phyloP scores from a whole-genome alignment of 177 flowering plant genomes.

The Tripterygium wilfordii region DNA sequence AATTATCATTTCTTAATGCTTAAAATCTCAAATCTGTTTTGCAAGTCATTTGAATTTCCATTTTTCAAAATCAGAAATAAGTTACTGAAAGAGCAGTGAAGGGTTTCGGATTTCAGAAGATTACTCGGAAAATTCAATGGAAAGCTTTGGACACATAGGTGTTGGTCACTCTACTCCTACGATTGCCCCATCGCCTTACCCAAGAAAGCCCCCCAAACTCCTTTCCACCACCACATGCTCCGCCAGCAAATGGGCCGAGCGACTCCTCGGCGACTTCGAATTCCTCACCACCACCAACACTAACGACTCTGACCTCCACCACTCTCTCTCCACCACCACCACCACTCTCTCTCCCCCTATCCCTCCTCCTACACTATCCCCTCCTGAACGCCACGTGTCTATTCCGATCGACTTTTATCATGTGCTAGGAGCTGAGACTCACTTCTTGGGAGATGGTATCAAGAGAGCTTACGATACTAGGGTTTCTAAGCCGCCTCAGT shows the following conservation, averaged over 20 bases:
- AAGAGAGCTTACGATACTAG: conserved; percentile 74
- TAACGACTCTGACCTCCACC: conserved; percentile 13
- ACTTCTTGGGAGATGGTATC: conserved; percentile 87
- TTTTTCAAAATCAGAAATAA: too few relatives aligned
- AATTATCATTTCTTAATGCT: too few relatives aligned
- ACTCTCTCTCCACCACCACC: conserved; percentile 17
- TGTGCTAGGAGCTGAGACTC: conserved; percentile 65
- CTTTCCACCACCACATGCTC: conserved; percentile 28
- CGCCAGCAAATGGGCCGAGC: conserved; percentile 92
- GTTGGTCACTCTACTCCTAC: too few relatives aligned
- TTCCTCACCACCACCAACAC: conserved; percentile 35
- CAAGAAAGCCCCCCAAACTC: conserved; percentile 11
- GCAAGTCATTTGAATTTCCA: too few relatives aligned
- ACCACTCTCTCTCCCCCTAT: conserved; percentile 16
- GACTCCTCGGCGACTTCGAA: conserved; percentile 85
- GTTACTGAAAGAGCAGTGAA: too few relatives aligned
- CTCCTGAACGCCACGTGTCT: conserved; percentile 59
- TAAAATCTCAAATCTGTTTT: too few relatives aligned
- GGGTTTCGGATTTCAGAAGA: background rate
- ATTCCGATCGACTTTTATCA: conserved; percentile 80
- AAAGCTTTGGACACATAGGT: too few relatives aligned
- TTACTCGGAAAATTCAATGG: too few relatives aligned
- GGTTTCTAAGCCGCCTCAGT: conserved; percentile 80
- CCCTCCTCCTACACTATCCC: conserved; percentile 29
- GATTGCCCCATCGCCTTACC: conserved; percentile 3